Base-by-base conservation (phyloP, 1,284 basidiomycete genomes). In the Blastosporella zonata region DNA sequence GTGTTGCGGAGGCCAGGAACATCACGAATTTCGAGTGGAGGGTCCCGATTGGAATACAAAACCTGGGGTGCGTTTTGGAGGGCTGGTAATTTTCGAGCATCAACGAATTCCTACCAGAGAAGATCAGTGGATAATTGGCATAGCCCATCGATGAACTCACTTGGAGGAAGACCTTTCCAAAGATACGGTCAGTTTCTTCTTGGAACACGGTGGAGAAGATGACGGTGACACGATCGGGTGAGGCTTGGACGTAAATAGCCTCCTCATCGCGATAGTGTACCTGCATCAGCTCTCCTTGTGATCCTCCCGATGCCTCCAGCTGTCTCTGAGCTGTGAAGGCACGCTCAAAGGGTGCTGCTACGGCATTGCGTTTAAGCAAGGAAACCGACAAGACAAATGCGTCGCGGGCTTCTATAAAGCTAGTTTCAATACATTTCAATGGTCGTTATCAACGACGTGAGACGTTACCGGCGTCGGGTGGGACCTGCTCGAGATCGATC, bases 21-120 rank as follows among this genome's bases (percentile, higher is more conserved):
- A 60, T 92, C 84, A 33, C 95, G 82, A 55, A 99, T 95, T 70
- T 99, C 97, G 20, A 97, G 81, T 1, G 97, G 97, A 17, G 97
- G 94, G 43, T 97, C 94, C 43, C 93, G 84, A 63, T 89, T 97
- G 28, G 91, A 90, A 71, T 98, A 99, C n/a, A 96, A 78, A 5
- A 99, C 97, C 70, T 99, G 97, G 0, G 97, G 97, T 0, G 97
- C 97, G 58, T 90, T 95, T 69, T 99, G 97, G 54, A 99, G 90
- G 12, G 87, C 86, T 90, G 13, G 87, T 86, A 1, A 95, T 93
- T 54, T 93, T 50, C 96, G 82, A 7, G 97, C 96, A 73, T 99
- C 97, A 37, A 98, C 97, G 59, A 99, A 99, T 83, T 99, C 97
- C 91, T 95, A 58, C 2, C n/a, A 7, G 6, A 21, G 2, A 7